Conservation (phyloP, 495 filamentous ascomycete genomes). For the Penicillium nucicola region DNA sequence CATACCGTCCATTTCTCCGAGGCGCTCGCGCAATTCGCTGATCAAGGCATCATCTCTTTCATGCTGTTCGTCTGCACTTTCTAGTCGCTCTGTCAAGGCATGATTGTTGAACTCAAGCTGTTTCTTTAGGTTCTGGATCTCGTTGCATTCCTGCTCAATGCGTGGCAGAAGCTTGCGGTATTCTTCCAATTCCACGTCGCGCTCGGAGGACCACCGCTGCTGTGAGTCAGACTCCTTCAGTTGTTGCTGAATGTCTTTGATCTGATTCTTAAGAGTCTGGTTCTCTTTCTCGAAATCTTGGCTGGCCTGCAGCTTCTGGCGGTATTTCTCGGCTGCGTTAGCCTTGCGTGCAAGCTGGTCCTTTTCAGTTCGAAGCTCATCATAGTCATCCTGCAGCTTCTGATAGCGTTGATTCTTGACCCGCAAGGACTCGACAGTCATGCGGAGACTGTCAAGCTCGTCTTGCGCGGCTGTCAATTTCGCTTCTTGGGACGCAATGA, state of each 20-base stretch:
- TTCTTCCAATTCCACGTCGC: slow-evolving; percentile 58
- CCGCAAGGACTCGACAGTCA: slow-evolving; percentile 39
- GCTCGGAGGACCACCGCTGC: slow-evolving; percentile 40
- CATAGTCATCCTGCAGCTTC: slow-evolving; percentile 62
- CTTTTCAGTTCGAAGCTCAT: slow-evolving; percentile 68
- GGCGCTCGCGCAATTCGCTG: slow-evolving; percentile 50
- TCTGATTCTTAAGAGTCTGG: slow-evolving; percentile 56
- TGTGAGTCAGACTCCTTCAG: slow-evolving; percentile 52
- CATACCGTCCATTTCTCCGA: slow-evolving; percentile 48
- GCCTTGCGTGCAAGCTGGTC: slow-evolving; percentile 76
- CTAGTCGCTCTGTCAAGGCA: slow-evolving; percentile 49
- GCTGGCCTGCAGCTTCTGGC: slow-evolving; percentile 70
- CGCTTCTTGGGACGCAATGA: slow-evolving; percentile 56
- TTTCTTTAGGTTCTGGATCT: slow-evolving; percentile 54
- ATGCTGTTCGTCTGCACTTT: slow-evolving; percentile 53
- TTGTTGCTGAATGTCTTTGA: slow-evolving; percentile 55
- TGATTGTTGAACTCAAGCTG: slow-evolving; percentile 58
- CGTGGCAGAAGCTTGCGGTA: slow-evolving; percentile 54
- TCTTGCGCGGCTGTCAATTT: slow-evolving; percentile 48
- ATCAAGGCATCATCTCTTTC: slow-evolving; percentile 53
- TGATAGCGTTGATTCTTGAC: slow-evolving; percentile 49
- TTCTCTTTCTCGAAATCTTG: slow-evolving; percentile 72
- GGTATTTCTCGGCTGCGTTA: slow-evolving; percentile 70
- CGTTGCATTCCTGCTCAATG: slow-evolving; percentile 60
- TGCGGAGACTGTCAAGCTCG: slow-evolving; percentile 39